Percentiles rank a stretch among this genome's conserved stretches.
Evolutionary conservation across 306 rosid species (phyloP).

Genomic region (Malus fusca): DNA sequence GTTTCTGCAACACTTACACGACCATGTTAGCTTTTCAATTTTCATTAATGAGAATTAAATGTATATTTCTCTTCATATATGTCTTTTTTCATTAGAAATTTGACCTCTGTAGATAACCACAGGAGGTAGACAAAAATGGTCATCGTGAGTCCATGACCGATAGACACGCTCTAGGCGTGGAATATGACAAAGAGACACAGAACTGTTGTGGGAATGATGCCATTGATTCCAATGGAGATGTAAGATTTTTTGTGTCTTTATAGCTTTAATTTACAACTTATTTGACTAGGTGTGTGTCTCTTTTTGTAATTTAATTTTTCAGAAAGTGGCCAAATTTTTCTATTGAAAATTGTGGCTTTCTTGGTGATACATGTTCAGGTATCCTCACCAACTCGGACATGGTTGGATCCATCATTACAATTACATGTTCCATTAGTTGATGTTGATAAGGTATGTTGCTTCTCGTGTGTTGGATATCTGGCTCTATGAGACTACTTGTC

Average conservation of each 20-base stretch:
- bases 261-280: neutral
- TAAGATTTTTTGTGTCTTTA: constrained; percentile 26
- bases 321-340: neutral
- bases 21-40: neutral
- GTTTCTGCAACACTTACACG: constrained; percentile 34
- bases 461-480: neutral
- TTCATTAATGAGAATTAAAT: constrained; percentile 17
- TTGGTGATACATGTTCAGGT: constrained; percentile 38
- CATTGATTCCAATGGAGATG: constrained; percentile 61
- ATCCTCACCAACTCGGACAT: constrained; percentile 42
- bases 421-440: constrained; percentile 82
- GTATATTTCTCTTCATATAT: neutral
- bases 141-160: constrained; percentile 22
- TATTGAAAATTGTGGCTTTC: neutral
- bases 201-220: constrained; percentile 32
- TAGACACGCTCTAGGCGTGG: constrained; percentile 32
- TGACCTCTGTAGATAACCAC: constrained; percentile 66
- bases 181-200: constrained; percentile 29
- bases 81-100: constrained; percentile 49
- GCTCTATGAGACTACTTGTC: neutral
- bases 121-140: constrained; percentile 58
- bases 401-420: constrained; percentile 68
- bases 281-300: neutral
- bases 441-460: constrained; percentile 69
- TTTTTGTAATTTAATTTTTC: neutral